Base-by-base conservation (phyloP, 176 grass and related monocot species). In the Eragrostis curvula region DNA sequence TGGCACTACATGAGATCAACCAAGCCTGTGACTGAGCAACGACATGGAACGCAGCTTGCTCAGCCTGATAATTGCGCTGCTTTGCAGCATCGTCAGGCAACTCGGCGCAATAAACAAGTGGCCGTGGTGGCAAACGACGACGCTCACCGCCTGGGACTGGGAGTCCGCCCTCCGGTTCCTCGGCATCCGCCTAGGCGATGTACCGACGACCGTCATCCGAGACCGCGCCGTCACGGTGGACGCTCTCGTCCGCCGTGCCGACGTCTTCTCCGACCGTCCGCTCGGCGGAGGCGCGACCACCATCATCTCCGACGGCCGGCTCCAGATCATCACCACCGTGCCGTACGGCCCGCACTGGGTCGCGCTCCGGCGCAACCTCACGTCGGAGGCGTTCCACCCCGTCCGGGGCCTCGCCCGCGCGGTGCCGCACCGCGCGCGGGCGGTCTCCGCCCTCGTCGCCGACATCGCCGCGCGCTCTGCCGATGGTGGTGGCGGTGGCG, bases 291-390 rank as follows among this genome's bases (percentile, higher is more conserved):
- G 42, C 0, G 43, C 56, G 12, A 73, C 56, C 44, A 40, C 56
- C 44, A 73, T 73, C 69, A 24, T 82, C 69, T 82, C 80, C 55
- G 14, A 2, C 20, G 56, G 57, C 57, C 80, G 57, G 7, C 27
- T 72, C 12, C 69, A 51, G 51, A 85, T 69, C 83, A 49, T 78
- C 66, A 78, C 5, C 52, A 60, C 51, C 65, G 65, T 49, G 28
- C 83, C 74, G 27, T 51, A 85, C 42, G 83, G 83, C 5, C 74
- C 29, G 9, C 83, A 41, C 74, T 85, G 83, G 83, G 42, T 60
- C 25, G 65, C 41, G 8, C 83, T 85, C 14, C 40, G 52, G 10
- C 32, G 74, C 20, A 85, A 85, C 74, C 74, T 85, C 64, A 50
- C 18, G 42, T 70, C 83, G 27, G 41, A 78, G 74, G 20, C 64